Conservation (phyloP, 1,284 basidiomycete genomes). For the Pyrrhoderma lamaoense region DNA sequence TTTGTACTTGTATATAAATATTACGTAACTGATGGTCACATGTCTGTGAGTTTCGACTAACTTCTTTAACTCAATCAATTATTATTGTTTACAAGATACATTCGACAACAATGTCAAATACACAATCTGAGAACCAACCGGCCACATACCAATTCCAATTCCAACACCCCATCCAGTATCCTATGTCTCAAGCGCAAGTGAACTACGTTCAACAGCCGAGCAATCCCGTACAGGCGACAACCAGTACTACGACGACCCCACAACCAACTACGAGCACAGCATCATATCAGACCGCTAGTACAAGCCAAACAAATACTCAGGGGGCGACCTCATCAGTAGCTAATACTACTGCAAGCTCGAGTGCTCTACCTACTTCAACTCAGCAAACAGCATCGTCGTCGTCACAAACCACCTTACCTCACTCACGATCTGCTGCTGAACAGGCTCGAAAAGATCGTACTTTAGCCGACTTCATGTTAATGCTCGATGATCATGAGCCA, state of each 20-base stretch:
- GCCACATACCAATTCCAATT: conserved; percentile 13
- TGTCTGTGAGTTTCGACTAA: too few relatives aligned
- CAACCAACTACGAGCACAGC: conserved; percentile 1
- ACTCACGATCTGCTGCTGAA: conserved; percentile 67
- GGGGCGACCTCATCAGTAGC: background rate
- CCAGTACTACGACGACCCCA: conserved; percentile 4
- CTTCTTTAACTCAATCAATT: too few relatives aligned
- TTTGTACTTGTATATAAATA: too few relatives aligned
- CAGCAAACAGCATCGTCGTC: conserved; percentile 9
- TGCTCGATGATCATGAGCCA: conserved; percentile 96
- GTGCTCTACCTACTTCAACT: background rate
- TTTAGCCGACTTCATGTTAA: conserved; percentile 88
- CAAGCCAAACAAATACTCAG: background rate
- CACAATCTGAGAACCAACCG: conserved; percentile 6
- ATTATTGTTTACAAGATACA: too few relatives aligned
- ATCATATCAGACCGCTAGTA: background rate
- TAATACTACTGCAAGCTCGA: conserved; percentile 1
- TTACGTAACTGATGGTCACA: too few relatives aligned
- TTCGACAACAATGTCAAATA: conserved; percentile 5
- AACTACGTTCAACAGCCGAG: background rate
- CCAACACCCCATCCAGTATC: conserved; percentile 11
- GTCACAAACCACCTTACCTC: conserved; percentile 1
- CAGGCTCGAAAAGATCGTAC: conserved; percentile 84
- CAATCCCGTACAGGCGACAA: conserved; percentile 1
- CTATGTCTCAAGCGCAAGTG: conserved; percentile 12